Evolutionary conservation across 2,329 filamentous ascomycete genomes (phyloP).

Genomic region (Diplodia intermedia): DNA sequence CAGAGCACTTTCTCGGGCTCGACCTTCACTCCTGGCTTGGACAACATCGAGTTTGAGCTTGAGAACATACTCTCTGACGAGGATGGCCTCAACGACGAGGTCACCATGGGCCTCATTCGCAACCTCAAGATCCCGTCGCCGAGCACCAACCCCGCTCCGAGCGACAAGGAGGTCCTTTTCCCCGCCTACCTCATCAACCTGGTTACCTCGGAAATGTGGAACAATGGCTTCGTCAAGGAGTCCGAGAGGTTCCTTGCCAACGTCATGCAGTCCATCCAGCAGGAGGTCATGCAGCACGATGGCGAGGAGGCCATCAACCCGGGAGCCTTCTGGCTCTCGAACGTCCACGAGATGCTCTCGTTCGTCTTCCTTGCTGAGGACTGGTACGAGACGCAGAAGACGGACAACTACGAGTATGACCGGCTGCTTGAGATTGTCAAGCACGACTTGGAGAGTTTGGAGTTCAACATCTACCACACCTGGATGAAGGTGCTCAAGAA

Average conservation of each 20-base stretch:
- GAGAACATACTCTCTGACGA: slow-evolving; percentile 94
- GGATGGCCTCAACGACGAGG: slow-evolving; percentile 94
- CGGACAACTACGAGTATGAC: slow-evolving; percentile 99
- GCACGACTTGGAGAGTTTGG: slow-evolving; percentile 95
- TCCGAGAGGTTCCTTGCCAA: slow-evolving; percentile 98
- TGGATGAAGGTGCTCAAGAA: slow-evolving; percentile 99
- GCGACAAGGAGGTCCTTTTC: slow-evolving; percentile 98
- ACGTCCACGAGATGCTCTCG: slow-evolving; percentile 99
- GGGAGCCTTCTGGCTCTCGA: slow-evolving; percentile 97
- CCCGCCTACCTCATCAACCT: slow-evolving; percentile 98
- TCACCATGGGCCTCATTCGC: slow-evolving; percentile 92
- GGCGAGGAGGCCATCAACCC: slow-evolving; percentile 97
- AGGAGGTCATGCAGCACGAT: slow-evolving; percentile 99
- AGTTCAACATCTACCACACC: slow-evolving; percentile 99
- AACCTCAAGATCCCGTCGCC: slow-evolving; percentile 96
- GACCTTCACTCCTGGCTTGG: slow-evolving; percentile 79
- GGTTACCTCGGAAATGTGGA: slow-evolving; percentile 99
- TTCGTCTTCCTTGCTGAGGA: slow-evolving; percentile 99
- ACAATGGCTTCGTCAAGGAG: slow-evolving; percentile 99
- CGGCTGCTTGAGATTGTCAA: slow-evolving; percentile 97
- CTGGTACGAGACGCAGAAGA: slow-evolving; percentile 99
- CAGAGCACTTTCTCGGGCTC: slow-evolving; percentile 73
- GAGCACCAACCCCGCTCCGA: slow-evolving; percentile 83
- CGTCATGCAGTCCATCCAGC: slow-evolving; percentile 99
- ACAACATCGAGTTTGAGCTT: slow-evolving; percentile 94